A percentile compares a stretch with the other conserved stretches of the same genome.
phyloP scores from a whole-genome alignment of 768 basidiomycete genomes.

The Phlegmacium glaucopus region DNA sequence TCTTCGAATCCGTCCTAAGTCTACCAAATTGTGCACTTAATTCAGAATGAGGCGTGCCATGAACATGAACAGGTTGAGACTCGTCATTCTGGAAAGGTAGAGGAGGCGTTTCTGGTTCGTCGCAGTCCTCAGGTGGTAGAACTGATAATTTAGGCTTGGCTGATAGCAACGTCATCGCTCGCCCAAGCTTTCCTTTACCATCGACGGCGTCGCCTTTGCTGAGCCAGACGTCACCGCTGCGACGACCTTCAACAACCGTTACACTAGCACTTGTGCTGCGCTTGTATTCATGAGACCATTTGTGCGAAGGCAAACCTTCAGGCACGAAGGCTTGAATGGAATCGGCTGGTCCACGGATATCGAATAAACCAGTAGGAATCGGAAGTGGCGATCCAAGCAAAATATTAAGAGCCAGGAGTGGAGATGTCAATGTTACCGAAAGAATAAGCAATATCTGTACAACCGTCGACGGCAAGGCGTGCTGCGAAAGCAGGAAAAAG shows the following conservation, averaged over 20 bases:
- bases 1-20: slow-evolving; percentile 48
- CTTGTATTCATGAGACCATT: slow-evolving; percentile 56
- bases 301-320: slow-evolving; percentile 36
- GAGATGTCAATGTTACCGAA: slow-evolving; percentile 66
- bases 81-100: slow-evolving; percentile 56
- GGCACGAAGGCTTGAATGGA: slow-evolving; percentile 43
- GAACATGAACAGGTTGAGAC: slow-evolving; percentile 39
- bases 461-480: slow-evolving; percentile 31
- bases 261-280: slow-evolving; percentile 60
- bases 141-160: slow-evolving; percentile 68
- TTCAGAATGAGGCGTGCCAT: slow-evolving; percentile 53
- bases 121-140: slow-evolving; percentile 51
- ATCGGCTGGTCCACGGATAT: slow-evolving; percentile 39
- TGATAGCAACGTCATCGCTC: slow-evolving; percentile 60
- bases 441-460: slow-evolving; percentile 52
- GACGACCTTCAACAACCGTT: slow-evolving; percentile 67
- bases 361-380: slow-evolving; percentile 65
- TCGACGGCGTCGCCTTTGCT: slow-evolving; percentile 69
- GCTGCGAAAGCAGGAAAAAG: slow-evolving; percentile 41
- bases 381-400: slow-evolving; percentile 60
- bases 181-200: slow-evolving; percentile 57
- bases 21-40: slow-evolving; percentile 56
- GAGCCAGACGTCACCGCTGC: slow-evolving; percentile 75
- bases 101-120: slow-evolving; percentile 53
- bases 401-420: slow-evolving; percentile 60